Conservation (phyloP, 352 stramenopile species). For the Peronospora tabacina region DNA sequence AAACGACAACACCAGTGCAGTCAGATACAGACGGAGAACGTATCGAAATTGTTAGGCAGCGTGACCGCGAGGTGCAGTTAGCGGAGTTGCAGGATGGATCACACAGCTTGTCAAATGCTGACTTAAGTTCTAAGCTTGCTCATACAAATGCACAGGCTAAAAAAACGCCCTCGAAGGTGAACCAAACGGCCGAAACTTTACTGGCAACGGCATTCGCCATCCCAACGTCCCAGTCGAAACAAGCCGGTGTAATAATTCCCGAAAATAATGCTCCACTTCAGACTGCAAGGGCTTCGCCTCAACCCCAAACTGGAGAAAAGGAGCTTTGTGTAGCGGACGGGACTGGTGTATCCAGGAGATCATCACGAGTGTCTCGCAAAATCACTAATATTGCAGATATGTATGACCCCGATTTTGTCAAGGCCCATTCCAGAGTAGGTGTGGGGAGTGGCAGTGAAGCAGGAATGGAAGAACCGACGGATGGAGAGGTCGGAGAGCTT, state of each 20-base stretch:
- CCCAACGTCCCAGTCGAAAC: background rate
- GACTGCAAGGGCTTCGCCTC: conserved; percentile 11
- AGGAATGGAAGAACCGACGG: conserved; percentile 40
- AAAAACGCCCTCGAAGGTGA: conserved; percentile 20
- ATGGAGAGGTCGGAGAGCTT: conserved; percentile 63
- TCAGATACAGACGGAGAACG: conserved; percentile 57
- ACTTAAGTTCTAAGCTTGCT: conserved; percentile 1
- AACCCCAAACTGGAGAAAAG: conserved; percentile 19
- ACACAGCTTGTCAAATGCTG: conserved; percentile 11
- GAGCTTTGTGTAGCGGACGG: conserved; percentile 19
- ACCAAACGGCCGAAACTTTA: conserved; percentile 16
- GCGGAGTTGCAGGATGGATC: conserved; percentile 25
- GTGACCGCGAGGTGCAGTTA: conserved; percentile 29
- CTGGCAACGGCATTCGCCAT: background rate
- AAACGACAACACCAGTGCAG: conserved; percentile 56
- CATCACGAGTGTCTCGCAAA: conserved; percentile 61
- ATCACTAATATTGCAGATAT: conserved; percentile 74
- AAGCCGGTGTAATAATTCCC: conserved; percentile 1
- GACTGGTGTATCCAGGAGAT: conserved; percentile 33
- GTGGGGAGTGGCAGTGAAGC: conserved; percentile 11
- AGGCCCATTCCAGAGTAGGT: conserved; percentile 19
- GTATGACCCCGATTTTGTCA: conserved; percentile 63
- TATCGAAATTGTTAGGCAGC: conserved; percentile 15
- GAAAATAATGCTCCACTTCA: conserved; percentile 22
- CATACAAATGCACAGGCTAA: conserved; percentile 2